Base-by-base conservation (phyloP, 495 filamentous ascomycete species). In the Penicillium goetzii region DNA sequence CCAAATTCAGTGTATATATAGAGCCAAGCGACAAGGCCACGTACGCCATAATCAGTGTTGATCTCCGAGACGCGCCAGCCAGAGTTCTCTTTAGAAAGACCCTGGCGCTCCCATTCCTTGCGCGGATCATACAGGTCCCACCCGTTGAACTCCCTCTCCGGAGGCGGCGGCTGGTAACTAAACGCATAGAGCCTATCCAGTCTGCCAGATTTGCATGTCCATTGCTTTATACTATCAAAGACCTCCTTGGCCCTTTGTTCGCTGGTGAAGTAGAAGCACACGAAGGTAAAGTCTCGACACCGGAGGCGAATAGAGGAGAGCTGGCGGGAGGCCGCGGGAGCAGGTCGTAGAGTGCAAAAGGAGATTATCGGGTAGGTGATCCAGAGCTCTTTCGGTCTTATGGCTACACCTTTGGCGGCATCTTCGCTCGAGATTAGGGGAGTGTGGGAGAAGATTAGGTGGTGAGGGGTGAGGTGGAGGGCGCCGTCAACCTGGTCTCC, bases 121-220 rank as follows among this genome's bases (percentile, higher is more conserved):
- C 83, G 83, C 17, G 92, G 84, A 73, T 98, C 88, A 76, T 98
- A 99, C n/a, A 97, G 64, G 12, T 87, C 78, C 92, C 93, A 97
- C 6, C 92, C 91, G 68, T 93, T 88, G 58, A 92, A 81, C 38
- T 85, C 85, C 63, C 83, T 88, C 79, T 98, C 95, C 4, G 85
- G 85, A 36, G 81, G 80, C 0, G 88, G 88, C 25, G 92, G 89
- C 52, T 85, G 81, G 72, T 94, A 97, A 58, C 81, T 84, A 73
- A 98, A 99, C 15, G 95, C 95, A 68, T 97, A 92, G 4, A 99
- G 85, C 75, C 92, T 96, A 55, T 97, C 93, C 58, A 97, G 82
- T 45, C 88, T 87, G 11, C 92, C 90, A 23, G 94, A 77, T 66
- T 87, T 90, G 74, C 93, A 97, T 0, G 92, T 93, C 78, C 89